phyloP scores from a whole-genome alignment of 2,329 filamentous ascomycete species.

The Nemania sp. region DNA sequence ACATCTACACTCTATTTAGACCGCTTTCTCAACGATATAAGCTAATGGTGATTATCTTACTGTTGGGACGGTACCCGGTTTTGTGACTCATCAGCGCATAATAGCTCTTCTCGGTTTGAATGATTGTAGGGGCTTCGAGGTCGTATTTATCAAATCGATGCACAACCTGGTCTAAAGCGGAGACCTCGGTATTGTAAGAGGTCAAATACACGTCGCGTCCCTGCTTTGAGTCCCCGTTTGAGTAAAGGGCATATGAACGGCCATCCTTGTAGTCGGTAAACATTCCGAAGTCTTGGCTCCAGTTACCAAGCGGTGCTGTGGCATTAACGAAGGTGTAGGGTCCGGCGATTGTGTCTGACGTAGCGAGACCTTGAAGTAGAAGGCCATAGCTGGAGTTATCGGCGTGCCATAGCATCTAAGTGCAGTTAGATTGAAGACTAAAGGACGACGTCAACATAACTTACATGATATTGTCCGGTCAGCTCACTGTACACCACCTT shows the following conservation, averaged over 20 bases:
- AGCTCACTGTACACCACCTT: conserved; percentile 70
- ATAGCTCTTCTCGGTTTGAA: conserved; percentile 70
- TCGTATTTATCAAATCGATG: conserved; percentile 70
- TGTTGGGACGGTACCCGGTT: conserved; percentile 72
- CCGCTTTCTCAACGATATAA: neutral
- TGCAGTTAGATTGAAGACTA: neutral
- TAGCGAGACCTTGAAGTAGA: conserved; percentile 68
- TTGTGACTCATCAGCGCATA: conserved; percentile 73
- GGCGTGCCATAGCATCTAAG: conserved; percentile 69
- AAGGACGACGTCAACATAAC: conserved; percentile 31
- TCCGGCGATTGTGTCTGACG: conserved; percentile 63
- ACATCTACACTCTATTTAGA: conserved; percentile 53
- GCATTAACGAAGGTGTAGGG: conserved; percentile 68
- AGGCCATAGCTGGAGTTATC: conserved; percentile 68
- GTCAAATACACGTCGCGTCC: conserved; percentile 69
- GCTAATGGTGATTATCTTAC: conserved; percentile 28
- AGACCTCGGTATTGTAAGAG: conserved; percentile 64
- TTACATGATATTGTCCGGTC: conserved; percentile 67
- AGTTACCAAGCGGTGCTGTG: conserved; percentile 68
- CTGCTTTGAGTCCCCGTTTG: conserved; percentile 67
- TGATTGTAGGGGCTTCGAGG: conserved; percentile 69
- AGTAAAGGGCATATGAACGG: conserved; percentile 67
- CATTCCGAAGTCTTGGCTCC: conserved; percentile 72
- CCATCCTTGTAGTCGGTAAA: conserved; percentile 71
- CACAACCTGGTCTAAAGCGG: conserved; percentile 63